Conservation (phyloP, 1,139 yeast species). For the Arxiozyma slooffiae region DNA sequence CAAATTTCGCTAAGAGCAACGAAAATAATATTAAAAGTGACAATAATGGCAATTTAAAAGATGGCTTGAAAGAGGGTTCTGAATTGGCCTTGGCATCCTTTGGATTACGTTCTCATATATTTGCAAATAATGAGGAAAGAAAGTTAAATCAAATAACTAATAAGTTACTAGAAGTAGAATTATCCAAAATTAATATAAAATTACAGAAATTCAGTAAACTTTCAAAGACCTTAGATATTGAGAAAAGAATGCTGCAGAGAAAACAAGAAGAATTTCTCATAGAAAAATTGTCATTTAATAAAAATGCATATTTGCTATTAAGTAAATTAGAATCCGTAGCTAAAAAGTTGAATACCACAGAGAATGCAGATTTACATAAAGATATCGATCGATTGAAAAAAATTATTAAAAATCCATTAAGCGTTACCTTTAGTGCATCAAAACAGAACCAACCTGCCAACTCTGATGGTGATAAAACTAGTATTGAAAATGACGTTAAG, state of each 20-base stretch:
- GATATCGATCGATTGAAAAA: conserved; percentile 17
- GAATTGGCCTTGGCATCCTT: conserved; percentile 52
- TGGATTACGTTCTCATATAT: conserved; percentile 76
- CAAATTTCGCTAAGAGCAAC: not conserved
- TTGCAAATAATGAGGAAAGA: conserved; percentile 75
- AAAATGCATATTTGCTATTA: conserved; percentile 23
- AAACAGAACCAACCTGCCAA: conserved; percentile 3
- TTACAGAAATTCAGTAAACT: conserved; percentile 57
- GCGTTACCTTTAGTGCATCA: conserved; percentile 19
- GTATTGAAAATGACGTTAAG: conserved; percentile 5
- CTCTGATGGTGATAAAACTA: conserved; percentile 8
- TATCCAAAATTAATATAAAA: conserved; percentile 69
- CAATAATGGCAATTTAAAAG: not conserved
- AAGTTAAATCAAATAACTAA: conserved; percentile 56
- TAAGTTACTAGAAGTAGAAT: conserved; percentile 58
- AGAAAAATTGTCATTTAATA: conserved; percentile 59
- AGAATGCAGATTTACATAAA: not conserved
- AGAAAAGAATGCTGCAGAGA: conserved; percentile 59
- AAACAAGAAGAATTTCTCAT: conserved; percentile 76
- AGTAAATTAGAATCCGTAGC: conserved; percentile 15
- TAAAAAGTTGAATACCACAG: not conserved
- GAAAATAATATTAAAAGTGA: not conserved
- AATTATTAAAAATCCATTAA: conserved; percentile 44
- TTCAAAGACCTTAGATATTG: conserved; percentile 71
- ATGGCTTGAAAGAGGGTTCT: conserved; percentile 37